phyloP scores from a whole-genome alignment of 2,329 filamentous ascomycete genomes.

The Colletotrichum theobromicola region DNA sequence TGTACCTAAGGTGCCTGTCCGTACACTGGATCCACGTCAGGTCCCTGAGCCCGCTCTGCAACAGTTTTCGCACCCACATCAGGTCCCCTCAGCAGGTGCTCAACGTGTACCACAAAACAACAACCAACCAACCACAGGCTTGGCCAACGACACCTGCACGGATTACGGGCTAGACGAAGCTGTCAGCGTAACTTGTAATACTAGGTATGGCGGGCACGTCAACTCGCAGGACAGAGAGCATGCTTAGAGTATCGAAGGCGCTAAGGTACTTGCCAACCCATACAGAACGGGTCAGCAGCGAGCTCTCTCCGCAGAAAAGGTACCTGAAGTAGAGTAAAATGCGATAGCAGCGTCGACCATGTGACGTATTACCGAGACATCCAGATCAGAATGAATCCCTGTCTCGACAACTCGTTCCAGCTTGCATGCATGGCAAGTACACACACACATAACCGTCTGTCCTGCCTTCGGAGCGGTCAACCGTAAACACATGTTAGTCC shows the following conservation, averaged over 20 bases:
- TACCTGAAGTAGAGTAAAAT: neutral
- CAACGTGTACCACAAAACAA: neutral
- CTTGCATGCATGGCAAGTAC: neutral
- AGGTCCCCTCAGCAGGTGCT: neutral
- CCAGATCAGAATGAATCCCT: neutral
- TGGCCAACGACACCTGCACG: neutral
- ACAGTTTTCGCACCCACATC: neutral
- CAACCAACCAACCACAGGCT: constrained; percentile 9
- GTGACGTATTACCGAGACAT: constrained; percentile 4
- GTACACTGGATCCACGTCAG: too few relatives aligned
- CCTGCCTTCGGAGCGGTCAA: neutral
- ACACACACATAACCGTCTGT: neutral
- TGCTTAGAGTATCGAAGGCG: neutral
- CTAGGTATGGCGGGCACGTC: neutral
- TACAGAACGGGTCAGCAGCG: neutral
- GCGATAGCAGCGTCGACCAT: neutral
- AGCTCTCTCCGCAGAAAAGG: neutral
- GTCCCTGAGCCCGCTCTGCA: neutral
- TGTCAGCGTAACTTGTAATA: neutral
- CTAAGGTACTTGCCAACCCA: neutral
- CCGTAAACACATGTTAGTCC: constrained; percentile 3
- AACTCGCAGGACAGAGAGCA: neutral
- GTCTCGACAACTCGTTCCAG: neutral
- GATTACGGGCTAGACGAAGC: neutral
- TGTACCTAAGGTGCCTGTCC: too few relatives aligned